Evolutionary conservation across 2,329 filamentous ascomycete genomes (phyloP).

Genomic region (Macrophomina tecta): DNA sequence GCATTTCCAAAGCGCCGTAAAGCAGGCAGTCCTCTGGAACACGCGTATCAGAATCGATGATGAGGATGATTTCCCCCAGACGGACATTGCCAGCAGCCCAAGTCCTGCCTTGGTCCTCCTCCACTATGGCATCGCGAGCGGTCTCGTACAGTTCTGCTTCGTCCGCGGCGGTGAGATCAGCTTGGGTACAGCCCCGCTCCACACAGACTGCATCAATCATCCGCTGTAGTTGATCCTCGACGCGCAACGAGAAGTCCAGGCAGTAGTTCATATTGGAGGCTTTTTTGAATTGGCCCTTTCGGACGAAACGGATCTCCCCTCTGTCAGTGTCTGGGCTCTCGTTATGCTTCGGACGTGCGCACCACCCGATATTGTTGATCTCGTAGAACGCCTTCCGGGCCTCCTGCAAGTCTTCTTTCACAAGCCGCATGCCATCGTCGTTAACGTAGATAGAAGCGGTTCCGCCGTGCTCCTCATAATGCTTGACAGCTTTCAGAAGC

Average conservation of each 20-base stretch:
- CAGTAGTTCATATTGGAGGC: constrained; percentile 69
- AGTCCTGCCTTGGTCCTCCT: constrained; percentile 62
- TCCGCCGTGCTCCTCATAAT: constrained; percentile 76
- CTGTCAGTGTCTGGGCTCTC: constrained; percentile 56
- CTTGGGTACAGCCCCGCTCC: constrained; percentile 31
- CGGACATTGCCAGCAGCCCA: constrained; percentile 79
- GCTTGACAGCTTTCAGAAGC: constrained; percentile 60
- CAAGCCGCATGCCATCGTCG: constrained; percentile 74
- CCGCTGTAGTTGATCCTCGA: constrained; percentile 61
- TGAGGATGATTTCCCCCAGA: constrained; percentile 73
- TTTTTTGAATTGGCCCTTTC: constrained; percentile 73
- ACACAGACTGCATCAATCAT: background rate
- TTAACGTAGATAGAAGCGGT: constrained; percentile 80
- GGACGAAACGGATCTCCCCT: constrained; percentile 56
- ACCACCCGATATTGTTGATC: constrained; percentile 58
- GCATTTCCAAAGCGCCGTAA: constrained; percentile 30
- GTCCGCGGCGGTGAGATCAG: constrained; percentile 33
- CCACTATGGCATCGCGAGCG: constrained; percentile 17
- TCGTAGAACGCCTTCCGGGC: constrained; percentile 57
- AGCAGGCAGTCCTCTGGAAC: constrained; percentile 31
- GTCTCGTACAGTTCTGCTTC: constrained; percentile 27
- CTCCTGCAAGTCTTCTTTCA: constrained; percentile 55
- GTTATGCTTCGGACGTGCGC: constrained; percentile 53
- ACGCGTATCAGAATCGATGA: constrained; percentile 47
- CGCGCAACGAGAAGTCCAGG: constrained; percentile 65